Base-by-base conservation (phyloP, 306 rosid genomes). In the Myrica gale region DNA sequence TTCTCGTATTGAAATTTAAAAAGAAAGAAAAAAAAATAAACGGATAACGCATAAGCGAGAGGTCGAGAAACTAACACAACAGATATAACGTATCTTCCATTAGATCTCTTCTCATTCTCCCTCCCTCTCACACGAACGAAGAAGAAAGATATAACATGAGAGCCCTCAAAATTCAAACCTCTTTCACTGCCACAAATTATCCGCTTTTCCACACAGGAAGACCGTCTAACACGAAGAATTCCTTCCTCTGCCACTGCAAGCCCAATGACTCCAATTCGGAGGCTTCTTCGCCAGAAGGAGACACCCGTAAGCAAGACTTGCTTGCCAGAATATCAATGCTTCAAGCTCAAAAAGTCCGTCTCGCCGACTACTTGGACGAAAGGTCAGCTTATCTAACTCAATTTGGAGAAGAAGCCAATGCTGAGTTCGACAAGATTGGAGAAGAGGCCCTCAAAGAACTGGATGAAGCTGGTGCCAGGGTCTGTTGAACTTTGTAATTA, bases 381-480 rank as follows among this genome's bases (percentile, higher is more conserved):
- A 90, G 86, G 66, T 90, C 98, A 13, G 90, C 75, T 3, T 90
- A 92, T 73, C 84, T 94, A 11, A 73, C 89, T 17, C 87, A 92
- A 67, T 92, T 92, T 47, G 97, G 91, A 1, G 99, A 95, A 79
- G 96, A 89, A 68, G 90, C 96, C 50, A 75, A 79, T 5, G 91
- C 92, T 0, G 96, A 95, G 69, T 79, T 95, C 60, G 96, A 90
- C 78, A 95, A 89, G 91, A 74, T 92, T 75, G 92, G 90, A 54
- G 97, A 90, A 83, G 91, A 90, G 51, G 97, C 97, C 20, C 93
- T 89, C 73, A 84, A 87, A 74, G 99, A 80, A 58, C 86, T 95
- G 16, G 97, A 95, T 50, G 96, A 90, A 83, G 97, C 96, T 72
- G 57, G 91, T 61, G 85, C 79, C 48, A 82, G 97, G 83, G 97